Conservation (phyloP, 2,329 filamentous ascomycete genomes). For the Leptodontidium sp. region DNA sequence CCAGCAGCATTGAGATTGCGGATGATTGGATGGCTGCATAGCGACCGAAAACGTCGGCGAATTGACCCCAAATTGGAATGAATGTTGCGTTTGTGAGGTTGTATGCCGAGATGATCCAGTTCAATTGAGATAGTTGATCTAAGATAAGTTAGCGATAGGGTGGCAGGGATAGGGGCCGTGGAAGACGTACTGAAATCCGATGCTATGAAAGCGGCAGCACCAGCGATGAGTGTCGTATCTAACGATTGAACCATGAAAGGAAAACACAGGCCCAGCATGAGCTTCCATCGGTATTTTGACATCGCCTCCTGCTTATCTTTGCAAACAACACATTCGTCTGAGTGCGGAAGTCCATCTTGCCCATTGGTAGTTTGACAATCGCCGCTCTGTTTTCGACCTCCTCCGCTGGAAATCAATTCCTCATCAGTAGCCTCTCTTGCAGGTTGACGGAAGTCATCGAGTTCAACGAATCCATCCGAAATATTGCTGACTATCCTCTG, state of each 20-base stretch:
- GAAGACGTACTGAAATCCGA: conserved; percentile 64
- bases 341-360: not conserved
- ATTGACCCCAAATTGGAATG: conserved; percentile 71
- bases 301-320: conserved; percentile 46
- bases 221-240: conserved; percentile 70
- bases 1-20: conserved; percentile 64
- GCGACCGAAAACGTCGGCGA: conserved; percentile 71
- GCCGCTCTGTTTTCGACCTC: not conserved
- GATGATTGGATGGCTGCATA: conserved; percentile 65
- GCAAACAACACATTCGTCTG: conserved; percentile 33
- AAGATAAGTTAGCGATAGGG: conserved; percentile 16
- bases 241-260: conserved; percentile 70
- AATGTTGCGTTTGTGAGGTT: conserved; percentile 73
- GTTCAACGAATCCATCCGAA: conserved; percentile 21
- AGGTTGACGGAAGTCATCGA: not conserved
- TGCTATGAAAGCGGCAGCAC: conserved; percentile 68
- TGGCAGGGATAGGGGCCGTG: not conserved
- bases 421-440: not conserved
- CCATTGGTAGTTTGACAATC: conserved; percentile 8
- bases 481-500: conserved; percentile 21
- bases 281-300: conserved; percentile 62
- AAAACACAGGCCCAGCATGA: conserved; percentile 64
- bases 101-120: conserved; percentile 76
- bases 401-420: not conserved
- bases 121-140: conserved; percentile 65